Percentiles rank a stretch among this genome's conserved stretches.
These are phyloP conservation scores for Solanum stenotomum DNA, from an alignment of 257 asterid species.

Conservation along the genomic window DNA sequence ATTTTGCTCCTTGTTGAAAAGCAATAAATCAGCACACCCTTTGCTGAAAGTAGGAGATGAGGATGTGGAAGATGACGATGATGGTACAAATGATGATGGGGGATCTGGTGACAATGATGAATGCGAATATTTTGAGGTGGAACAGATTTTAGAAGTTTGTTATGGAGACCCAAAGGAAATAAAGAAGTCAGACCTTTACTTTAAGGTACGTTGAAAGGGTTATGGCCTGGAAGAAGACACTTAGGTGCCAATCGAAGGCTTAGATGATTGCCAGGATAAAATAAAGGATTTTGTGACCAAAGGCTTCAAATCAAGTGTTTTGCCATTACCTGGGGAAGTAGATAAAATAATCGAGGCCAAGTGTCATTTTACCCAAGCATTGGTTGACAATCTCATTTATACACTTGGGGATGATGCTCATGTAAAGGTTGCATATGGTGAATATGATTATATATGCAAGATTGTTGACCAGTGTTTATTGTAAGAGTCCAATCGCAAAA, in stretches of 20 bases:
- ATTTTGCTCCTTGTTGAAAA: slow-evolving; percentile 17
- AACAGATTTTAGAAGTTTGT: slow-evolving; percentile 33
- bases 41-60: neutral
- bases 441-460: too few species aligned
- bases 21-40: slow-evolving; percentile 13
- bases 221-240: slow-evolving; percentile 62
- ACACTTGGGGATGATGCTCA: too few species aligned
- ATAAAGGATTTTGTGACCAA: slow-evolving; percentile 47
- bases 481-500: too few species aligned
- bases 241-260: slow-evolving; percentile 73
- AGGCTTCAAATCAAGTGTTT: slow-evolving; percentile 32
- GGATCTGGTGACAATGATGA: slow-evolving; percentile 13
- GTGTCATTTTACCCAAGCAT: too few species aligned
- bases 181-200: slow-evolving; percentile 21
- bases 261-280: slow-evolving; percentile 54
- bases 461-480: too few species aligned
- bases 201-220: slow-evolving; percentile 77
- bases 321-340: slow-evolving; percentile 59
- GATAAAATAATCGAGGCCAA: too few species aligned
- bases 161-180: slow-evolving; percentile 36
- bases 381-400: too few species aligned
- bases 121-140: slow-evolving; percentile 53
- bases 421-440: too few species aligned
- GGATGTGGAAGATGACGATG: neutral
- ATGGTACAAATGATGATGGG: slow-evolving; percentile 5